A percentile compares a stretch with the other conserved stretches of the same genome.
phyloP scores from a whole-genome alignment of 2,329 filamentous ascomycete species.

The Claviceps arundinis region DNA sequence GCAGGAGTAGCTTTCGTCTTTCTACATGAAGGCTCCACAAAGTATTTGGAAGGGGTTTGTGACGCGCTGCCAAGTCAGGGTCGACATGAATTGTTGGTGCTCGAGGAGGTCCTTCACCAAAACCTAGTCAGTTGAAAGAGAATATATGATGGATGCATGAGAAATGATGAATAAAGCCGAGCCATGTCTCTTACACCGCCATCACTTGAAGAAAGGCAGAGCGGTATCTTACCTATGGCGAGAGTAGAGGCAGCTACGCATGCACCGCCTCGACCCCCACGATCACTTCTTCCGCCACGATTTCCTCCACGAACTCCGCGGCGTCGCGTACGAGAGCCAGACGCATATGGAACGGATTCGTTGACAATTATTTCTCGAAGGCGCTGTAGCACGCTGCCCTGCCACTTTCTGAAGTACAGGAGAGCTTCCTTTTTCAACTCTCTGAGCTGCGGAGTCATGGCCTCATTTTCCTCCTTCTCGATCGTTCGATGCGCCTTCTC shows the following conservation, averaged over 20 bases:
- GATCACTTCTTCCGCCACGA: slow-evolving; percentile 15
- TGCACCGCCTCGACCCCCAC: slow-evolving; percentile 19
- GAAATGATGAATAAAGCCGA: not conserved
- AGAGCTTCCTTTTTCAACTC: slow-evolving; percentile 60
- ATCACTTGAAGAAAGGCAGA: not conserved
- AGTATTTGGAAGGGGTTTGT: slow-evolving; percentile 45
- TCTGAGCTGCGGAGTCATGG: slow-evolving; percentile 33
- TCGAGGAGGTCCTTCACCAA: slow-evolving; percentile 23
- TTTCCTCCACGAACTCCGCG: slow-evolving; percentile 10
- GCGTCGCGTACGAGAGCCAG: slow-evolving; percentile 22
- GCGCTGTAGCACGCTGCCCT: slow-evolving; percentile 53
- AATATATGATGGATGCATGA: not conserved
- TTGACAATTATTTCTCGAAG: slow-evolving; percentile 53
- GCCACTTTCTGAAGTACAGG: slow-evolving; percentile 69
- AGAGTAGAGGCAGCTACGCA: slow-evolving; percentile 15
- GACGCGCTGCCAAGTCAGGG: slow-evolving; percentile 33
- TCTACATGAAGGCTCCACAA: slow-evolving; percentile 46
- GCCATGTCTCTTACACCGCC: not conserved
- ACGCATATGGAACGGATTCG: slow-evolving; percentile 17
- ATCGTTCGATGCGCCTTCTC: slow-evolving; percentile 16
- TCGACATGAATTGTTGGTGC: slow-evolving; percentile 30
- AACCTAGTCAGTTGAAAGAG: not conserved
- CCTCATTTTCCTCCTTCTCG: slow-evolving; percentile 20
- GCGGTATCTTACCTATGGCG: slow-evolving; percentile 21
- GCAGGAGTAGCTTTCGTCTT: slow-evolving; percentile 54